Base-by-base conservation (phyloP, 1,139 yeast species). In the Waltiozyma sp. region DNA sequence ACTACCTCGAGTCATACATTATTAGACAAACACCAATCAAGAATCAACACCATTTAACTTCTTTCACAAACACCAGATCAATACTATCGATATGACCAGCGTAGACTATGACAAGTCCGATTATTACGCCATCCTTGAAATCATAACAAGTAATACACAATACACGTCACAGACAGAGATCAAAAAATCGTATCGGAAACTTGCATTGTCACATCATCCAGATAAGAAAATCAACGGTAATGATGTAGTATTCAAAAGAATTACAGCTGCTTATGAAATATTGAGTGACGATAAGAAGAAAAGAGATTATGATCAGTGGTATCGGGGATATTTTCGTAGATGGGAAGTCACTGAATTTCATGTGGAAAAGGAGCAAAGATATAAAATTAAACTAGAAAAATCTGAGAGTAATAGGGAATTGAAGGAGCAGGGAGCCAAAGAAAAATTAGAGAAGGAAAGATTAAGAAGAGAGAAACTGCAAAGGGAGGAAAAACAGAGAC, bases 201-300 rank as follows among this genome's bases (percentile, higher is more conserved):
- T 87, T 49, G 98, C 98, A 14, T 75, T 93, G 41, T 80, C 79
- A 55, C 73, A 88, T 62, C 99, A 91, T 63, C 99, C 99, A 0
- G 99, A 91, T 63, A 91, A 93, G 64, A 26, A 26, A 14, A 4
- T 10, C 31, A 89, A 91, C 60, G 82, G 93, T 10, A 84, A 86
- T 2, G 91, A 81, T 54, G 62, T 72, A 43, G 72, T 72, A 53
- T 86, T 86, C 61, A 84, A 84, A 59, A 80, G 77, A 48, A 69
- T 86, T 38, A 72, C 78, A 15, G 78, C 74, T 47, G 93, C 95
- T 0, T 82, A 85, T 55, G 93, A 84, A 56, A 64, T 75, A 13
- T 65, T 85, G 48, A 69, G 72, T 21, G 88, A 85, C 59, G 84
- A 67, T 19, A 60, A 53, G 6, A 66, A 65, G 50, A 61, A 83